Evolutionary conservation across 2,329 filamentous ascomycete species (phyloP), one percentile per base, ranked within the genome.

Genomic region (Fusarium decemcellulare): DNA sequence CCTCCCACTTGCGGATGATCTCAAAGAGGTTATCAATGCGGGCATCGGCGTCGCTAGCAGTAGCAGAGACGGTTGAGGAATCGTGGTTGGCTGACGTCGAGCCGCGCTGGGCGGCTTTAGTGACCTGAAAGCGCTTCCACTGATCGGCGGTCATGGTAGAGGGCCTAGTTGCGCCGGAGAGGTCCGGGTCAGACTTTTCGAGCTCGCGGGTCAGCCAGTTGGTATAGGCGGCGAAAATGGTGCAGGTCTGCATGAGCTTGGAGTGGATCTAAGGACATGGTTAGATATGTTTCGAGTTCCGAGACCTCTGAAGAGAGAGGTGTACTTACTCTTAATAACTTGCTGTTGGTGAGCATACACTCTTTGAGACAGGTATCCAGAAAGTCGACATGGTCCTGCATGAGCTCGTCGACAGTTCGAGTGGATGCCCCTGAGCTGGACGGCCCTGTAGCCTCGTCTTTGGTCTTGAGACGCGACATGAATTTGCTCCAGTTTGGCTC

Each of bases 301-400:
- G 39, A 11, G 11, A 37, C 16, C 8, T 54, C 32, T 59, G 39
- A 27, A 15, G 42, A 43, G 34, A 39, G 32, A 40, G 8, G 27
- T 10, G 42, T 44, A 80, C 85, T 70, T 87, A 97, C 95, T 81
- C 94, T 92, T 7, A 99, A 83, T 8, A 99, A 86, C 82, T 97
- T 98, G 77, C 93, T 94, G 79, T 99, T 98, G 18, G 96, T 99
- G 70, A 99, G 86, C 94, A 98, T 98, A 84, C 96, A 98, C 82
- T 98, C 96, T 82, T 98, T 99, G 75, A 99, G 85, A 79, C 96
- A 99, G 5, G 96, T 98, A 74, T 98, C 96, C 50, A 99, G 83
- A 79, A 99, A 99, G 81, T 98, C 96, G 64, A 99, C 95, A 81
- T 99, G 96, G 76, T 98, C 95, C 82, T 98, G 94, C 96, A 99